phyloP scores from a whole-genome alignment of 495 filamentous ascomycete genomes.

The Penicillium maclennaniae region DNA sequence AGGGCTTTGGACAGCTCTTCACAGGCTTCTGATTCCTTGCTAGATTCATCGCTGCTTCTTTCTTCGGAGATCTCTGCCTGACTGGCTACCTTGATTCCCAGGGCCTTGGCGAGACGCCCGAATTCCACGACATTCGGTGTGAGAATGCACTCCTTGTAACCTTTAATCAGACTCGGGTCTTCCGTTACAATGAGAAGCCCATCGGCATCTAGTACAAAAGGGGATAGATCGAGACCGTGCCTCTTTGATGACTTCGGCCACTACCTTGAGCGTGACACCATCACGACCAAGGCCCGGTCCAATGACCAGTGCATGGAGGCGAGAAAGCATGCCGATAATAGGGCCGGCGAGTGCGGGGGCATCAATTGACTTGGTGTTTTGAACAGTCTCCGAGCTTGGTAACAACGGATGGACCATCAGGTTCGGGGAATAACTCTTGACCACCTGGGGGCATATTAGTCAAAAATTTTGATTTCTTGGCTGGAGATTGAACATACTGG shows the following conservation, averaged over 20 bases:
- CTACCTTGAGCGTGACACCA: constrained; percentile 82
- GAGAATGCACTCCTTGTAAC: constrained; percentile 79
- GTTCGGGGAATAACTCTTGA: constrained; percentile 97
- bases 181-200: constrained; percentile 73
- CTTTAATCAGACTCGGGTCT: constrained; percentile 70
- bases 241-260: constrained; percentile 71
- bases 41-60: constrained; percentile 41
- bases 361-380: constrained; percentile 40
- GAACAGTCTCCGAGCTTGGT: constrained; percentile 58
- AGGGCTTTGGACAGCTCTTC: constrained; percentile 70
- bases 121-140: constrained; percentile 97
- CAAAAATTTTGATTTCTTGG: constrained; percentile 35
- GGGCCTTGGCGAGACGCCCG: constrained; percentile 66
- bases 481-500: constrained; percentile 30
- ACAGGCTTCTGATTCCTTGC: constrained; percentile 53
- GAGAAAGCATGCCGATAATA: constrained; percentile 75
- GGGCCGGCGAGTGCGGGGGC: constrained; percentile 59
- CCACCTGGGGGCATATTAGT: constrained; percentile 48
- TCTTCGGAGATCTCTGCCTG: constrained; percentile 40
- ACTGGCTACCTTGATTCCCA: constrained; percentile 54
- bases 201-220: constrained; percentile 92
- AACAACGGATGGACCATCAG: constrained; percentile 97
- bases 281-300: constrained; percentile 92
- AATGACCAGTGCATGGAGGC: constrained; percentile 89
- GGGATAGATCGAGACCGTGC: constrained; percentile 71